Evolutionary conservation across 2,329 filamentous ascomycete genomes (phyloP).

Genomic region (Pleurostoma richardsiae): DNA sequence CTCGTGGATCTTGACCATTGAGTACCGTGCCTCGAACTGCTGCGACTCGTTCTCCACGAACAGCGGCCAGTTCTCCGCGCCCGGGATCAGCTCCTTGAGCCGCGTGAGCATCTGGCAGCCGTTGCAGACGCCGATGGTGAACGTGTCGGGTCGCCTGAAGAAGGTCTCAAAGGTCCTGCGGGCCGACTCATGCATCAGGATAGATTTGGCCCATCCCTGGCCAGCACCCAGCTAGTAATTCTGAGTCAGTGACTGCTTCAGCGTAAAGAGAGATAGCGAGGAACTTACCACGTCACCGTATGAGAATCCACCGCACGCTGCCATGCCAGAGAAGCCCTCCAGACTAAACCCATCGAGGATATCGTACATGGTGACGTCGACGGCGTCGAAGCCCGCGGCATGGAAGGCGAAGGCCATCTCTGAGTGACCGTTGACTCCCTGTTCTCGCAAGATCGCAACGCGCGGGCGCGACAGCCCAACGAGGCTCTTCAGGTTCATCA

Average conservation of each 20-base stretch:
- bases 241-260: conserved; percentile 3
- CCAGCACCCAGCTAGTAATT: conserved; percentile 78
- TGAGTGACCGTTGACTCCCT: conserved; percentile 92
- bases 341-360: conserved; percentile 77
- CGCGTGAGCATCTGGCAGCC: conserved; percentile 93
- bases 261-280: too few relatives aligned
- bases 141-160: conserved; percentile 85
- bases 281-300: conserved; percentile 62
- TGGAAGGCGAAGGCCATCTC: conserved; percentile 98
- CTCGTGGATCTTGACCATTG: conserved; percentile 74
- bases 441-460: conserved; percentile 90
- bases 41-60: conserved; percentile 82
- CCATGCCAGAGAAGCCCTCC: conserved; percentile 77
- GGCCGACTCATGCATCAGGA: conserved; percentile 74
- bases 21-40: conserved; percentile 85
- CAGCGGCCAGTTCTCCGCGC: conserved; percentile 75
- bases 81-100: conserved; percentile 79
- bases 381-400: conserved; percentile 81
- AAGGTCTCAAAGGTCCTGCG: conserved; percentile 77
- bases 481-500: conserved; percentile 50
- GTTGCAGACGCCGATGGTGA: conserved; percentile 92
- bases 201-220: conserved; percentile 91
- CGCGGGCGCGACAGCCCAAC: conserved; percentile 56
- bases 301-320: conserved; percentile 94
- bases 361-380: conserved; percentile 97